Percentiles rank a stretch among this genome's conserved stretches.
phyloP scores from a whole-genome alignment of 2,329 filamentous ascomycete species.

The Neonectria coccinea region DNA sequence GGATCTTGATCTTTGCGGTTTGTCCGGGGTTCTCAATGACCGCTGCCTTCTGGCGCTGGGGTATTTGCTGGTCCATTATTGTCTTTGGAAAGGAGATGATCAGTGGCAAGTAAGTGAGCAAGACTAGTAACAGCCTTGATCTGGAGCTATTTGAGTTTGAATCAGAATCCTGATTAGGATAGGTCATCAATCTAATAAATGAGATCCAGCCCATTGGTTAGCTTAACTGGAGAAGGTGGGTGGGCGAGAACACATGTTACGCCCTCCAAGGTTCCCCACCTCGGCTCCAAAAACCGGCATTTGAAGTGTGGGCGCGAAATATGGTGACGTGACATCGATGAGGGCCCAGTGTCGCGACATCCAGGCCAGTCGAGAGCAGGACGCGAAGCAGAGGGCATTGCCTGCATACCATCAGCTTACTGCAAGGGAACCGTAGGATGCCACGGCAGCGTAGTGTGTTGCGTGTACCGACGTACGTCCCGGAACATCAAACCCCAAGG shows the following conservation, averaged over 20 bases:
- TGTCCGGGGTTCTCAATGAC: slow-evolving; percentile 35
- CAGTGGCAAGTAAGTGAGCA: too few species aligned
- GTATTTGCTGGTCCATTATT: slow-evolving; percentile 4
- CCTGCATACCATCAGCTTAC: too few species aligned
- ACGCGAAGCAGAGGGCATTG: too few species aligned
- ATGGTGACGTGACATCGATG: too few species aligned
- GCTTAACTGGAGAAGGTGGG: background rate
- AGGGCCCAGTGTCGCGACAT: too few species aligned
- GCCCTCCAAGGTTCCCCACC: slow-evolving; percentile 10
- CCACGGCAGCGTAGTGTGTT: too few species aligned
- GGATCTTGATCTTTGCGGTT: slow-evolving; percentile 12
- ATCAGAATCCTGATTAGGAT: too few species aligned
- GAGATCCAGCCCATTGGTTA: background rate
- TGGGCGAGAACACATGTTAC: background rate
- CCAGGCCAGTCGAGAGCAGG: too few species aligned
- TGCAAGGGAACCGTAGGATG: too few species aligned
- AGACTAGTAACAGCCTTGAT: background rate
- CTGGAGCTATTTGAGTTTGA: background rate
- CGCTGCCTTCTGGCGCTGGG: slow-evolving; percentile 28
- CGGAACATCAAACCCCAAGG: too few species aligned
- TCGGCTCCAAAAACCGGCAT: slow-evolving; percentile 2
- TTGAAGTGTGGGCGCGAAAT: background rate
- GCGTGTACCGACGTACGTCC: too few species aligned
- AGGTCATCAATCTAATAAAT: background rate
- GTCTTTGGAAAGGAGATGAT: too few species aligned